Percentiles rank a stretch among this genome's conserved stretches.
phyloP scores from a whole-genome alignment of 169 alveolate genomes.

The Prorocentrum cordatum region DNA sequence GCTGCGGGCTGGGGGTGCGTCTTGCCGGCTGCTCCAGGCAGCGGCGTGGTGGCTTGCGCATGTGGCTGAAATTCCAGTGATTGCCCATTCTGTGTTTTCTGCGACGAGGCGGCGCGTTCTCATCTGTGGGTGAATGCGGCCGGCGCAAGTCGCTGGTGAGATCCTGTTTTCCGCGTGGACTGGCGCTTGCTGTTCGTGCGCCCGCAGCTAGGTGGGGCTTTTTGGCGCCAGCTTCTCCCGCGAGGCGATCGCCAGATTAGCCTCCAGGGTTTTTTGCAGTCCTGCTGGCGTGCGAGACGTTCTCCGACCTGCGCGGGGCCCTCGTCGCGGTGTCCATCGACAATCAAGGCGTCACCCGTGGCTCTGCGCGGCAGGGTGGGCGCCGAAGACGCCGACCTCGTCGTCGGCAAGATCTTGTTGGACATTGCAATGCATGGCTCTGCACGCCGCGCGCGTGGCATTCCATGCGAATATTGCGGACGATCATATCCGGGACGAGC shows the following conservation, averaged over 20 bases:
- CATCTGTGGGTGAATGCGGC: constrained; percentile 7
- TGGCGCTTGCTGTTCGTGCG: not conserved
- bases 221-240: not conserved
- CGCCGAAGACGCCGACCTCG: constrained; percentile 10
- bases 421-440: not conserved
- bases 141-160: constrained; percentile 10
- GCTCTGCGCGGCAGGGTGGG: not conserved
- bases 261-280: constrained; percentile 8
- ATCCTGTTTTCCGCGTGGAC: not conserved
- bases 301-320: not conserved
- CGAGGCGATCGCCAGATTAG: not conserved
- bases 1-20: not conserved
- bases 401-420: constrained; percentile 15
- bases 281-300: constrained; percentile 10
- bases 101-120: not conserved
- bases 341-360: not conserved
- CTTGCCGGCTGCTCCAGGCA: not conserved
- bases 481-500: not conserved
- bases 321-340: not conserved
- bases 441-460: constrained; percentile 7
- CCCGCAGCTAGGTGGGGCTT: not conserved
- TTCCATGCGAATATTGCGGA: not conserved
- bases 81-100: not conserved
- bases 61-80: not conserved
- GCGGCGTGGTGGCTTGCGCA: constrained; percentile 9